Evolutionary conservation across 805 yeast species (phyloP), one percentile per base, ranked within the genome.

Genomic region (Yarrowia sp.): DNA sequence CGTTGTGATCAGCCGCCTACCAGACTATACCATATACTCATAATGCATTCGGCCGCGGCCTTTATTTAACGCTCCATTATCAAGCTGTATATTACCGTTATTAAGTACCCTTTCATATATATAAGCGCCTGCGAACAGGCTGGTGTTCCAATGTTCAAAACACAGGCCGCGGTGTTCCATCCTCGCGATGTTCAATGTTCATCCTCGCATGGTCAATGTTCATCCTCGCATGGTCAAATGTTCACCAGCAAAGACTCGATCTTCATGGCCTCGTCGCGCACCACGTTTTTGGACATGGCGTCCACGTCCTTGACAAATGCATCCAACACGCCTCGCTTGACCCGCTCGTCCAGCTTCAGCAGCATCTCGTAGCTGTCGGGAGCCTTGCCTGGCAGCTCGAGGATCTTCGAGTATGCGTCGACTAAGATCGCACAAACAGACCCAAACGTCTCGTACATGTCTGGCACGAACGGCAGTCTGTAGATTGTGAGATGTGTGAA

Each of bases 381-480:
- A 5, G 29, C 51, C 21, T 51, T 60, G 8, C 62, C 41, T 21
- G 56, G 56, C 33, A 55, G 44, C 25, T 42, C 56, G n/a, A 56
- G 63, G 21, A 68, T 63, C 39, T 65, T 63, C 13, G 62, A 59
- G 46, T 67, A 68, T 25, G 69, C 65, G n/a, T 60, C 64, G n/a
- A 63, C 55, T 14, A 69, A 61, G 14, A 63, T 62, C 12, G 68
- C 69, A 29, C 69, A 68, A 9, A 68, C 66, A 12, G 68, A 62
- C 14, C 67, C 42, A 55, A 67, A 67, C n/a, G 71, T 68, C 58
- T 67, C 69, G 44, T 67, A 64, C 31, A 63, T 58, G 61, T 69
- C 71, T n/a, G 71, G 71, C 6, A 63, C 58, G 61, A 66, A 69
- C 25, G 71, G 71, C 56, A 69, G 65, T 44, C 65, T 70, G 33